A percentile compares a stretch with the other conserved stretches of the same genome.
phyloP scores from a whole-genome alignment of 768 basidiomycete genomes.

The Mycena filopes region DNA sequence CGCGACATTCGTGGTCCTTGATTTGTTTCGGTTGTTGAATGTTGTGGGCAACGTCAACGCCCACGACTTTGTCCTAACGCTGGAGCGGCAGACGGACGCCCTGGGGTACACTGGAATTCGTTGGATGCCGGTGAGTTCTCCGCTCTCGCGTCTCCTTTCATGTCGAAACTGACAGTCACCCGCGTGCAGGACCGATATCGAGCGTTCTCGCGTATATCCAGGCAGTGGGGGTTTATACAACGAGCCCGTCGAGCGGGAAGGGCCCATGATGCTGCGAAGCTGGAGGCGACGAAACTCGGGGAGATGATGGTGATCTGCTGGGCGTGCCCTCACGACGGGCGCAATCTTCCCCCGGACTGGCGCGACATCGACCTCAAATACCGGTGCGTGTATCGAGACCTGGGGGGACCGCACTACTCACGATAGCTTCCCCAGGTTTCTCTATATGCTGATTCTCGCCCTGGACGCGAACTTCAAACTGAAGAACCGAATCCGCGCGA shows the following conservation, averaged over 20 bases:
- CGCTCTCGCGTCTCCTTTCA: too few relatives aligned
- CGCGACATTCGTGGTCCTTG: neutral
- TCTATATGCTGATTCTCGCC: neutral
- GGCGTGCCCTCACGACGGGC: neutral
- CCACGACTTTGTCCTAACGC: neutral
- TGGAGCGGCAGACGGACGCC: neutral
- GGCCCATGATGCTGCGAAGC: neutral
- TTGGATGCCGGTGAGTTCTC: neutral
- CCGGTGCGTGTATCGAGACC: neutral
- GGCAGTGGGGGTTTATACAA: neutral
- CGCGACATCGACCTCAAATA: neutral
- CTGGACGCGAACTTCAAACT: conserved; percentile 25
- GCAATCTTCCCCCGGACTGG: conserved; percentile 28
- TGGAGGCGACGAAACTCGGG: conserved; percentile 11
- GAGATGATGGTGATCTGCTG: conserved; percentile 17
- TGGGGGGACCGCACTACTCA: neutral
- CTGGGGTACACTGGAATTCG: neutral
- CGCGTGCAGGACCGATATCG: neutral
- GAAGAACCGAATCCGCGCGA: conserved; percentile 21
- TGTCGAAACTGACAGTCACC: too few relatives aligned
- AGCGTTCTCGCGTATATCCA: neutral
- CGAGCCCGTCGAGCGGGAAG: neutral
- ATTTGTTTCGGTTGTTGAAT: neutral
- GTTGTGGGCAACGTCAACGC: conserved; percentile 1
- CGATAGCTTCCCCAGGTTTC: neutral